These are phyloP conservation scores for Chrysanthemum lavandulifolium DNA, from an alignment of 129 eudicot species.

Conservation along the genomic window DNA sequence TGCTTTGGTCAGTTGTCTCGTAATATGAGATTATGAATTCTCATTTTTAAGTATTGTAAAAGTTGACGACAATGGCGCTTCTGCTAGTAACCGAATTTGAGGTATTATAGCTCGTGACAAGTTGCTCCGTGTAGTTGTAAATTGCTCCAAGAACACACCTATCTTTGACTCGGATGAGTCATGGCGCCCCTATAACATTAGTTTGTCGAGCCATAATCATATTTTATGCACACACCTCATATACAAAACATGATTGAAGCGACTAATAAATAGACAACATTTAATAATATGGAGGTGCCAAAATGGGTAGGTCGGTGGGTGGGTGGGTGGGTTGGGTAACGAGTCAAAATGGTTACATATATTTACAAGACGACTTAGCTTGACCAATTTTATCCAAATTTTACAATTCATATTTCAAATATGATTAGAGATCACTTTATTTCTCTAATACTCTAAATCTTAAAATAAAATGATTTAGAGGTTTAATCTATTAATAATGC, in stretches of 20 bases:
- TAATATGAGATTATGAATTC: conserved; percentile 21
- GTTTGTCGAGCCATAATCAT: conserved; percentile 3
- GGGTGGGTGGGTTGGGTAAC: too few relatives aligned
- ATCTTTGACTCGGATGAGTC: conserved; percentile 66
- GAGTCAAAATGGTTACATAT: too few relatives aligned
- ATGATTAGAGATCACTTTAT: background rate
- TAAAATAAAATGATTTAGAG: background rate
- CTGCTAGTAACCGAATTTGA: conserved; percentile 46
- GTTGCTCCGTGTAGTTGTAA: conserved; percentile 89
- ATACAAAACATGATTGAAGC: background rate
- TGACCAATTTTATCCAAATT: too few relatives aligned
- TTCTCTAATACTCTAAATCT: background rate
- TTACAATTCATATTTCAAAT: background rate
- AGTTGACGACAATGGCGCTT: conserved; percentile 18
- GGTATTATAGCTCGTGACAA: conserved; percentile 44
- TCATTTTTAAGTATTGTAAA: conserved; percentile 15
- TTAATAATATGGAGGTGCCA: background rate
- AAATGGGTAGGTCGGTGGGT: background rate
- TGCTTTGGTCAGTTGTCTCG: conserved; percentile 97
- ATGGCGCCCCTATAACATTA: conserved; percentile 83
- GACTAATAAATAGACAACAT: background rate
- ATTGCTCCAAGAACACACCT: conserved; percentile 95
- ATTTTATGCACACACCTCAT: background rate
- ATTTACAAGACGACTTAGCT: too few relatives aligned
- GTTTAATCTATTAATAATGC: background rate